Base-by-base conservation (phyloP, 148 eudicot species). In the Bassia scoparia region DNA sequence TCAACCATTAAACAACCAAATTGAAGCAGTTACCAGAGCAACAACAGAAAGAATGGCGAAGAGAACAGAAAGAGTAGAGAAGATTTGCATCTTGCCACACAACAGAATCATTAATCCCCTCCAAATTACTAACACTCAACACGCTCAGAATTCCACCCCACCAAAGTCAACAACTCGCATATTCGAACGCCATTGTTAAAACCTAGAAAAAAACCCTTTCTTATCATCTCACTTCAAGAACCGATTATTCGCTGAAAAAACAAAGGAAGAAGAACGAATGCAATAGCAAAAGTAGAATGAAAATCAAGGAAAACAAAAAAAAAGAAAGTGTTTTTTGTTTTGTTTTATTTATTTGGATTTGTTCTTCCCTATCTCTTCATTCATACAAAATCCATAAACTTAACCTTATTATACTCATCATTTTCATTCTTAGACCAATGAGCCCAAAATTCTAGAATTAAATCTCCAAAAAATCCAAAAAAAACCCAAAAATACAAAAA, bases 1-100 rank as follows among this genome's bases (percentile, higher is more conserved):
- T 2, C 41, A 37, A 37, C 41, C 41, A 37, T 37, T 37, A 37
- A 7, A 37, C 3, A 7, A 7, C 3, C 3, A 37, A 37, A 37
- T 37, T 3, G 41, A 37, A 37, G 7, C 5, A 37, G 9, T 8
- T 79, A 94, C 98, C 84, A 94, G 69, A 52, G 97, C 98, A 62
- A 82, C 82, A 70, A 75, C 62, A 43, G 98, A 94, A 56, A 91
- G 92, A 64, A 87, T 83, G 73, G 89, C 89, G 72, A 86, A 94
- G 55, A 85, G 78, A 50, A 86, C 88, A 79, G 83, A n/a, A 41
- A 94, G 90, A 52, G 91, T 65, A 83, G 73, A 89, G 72, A 91
- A 94, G 60, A 89, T n/a, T 81, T 37, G 87, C 97, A 81, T 91
- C 93, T 79, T 94, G 98, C 98, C 98, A 94, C 13, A 34, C 62